Base-by-base conservation (phyloP, 176 grass and related monocot species). In the Lolium multiflorum region DNA sequence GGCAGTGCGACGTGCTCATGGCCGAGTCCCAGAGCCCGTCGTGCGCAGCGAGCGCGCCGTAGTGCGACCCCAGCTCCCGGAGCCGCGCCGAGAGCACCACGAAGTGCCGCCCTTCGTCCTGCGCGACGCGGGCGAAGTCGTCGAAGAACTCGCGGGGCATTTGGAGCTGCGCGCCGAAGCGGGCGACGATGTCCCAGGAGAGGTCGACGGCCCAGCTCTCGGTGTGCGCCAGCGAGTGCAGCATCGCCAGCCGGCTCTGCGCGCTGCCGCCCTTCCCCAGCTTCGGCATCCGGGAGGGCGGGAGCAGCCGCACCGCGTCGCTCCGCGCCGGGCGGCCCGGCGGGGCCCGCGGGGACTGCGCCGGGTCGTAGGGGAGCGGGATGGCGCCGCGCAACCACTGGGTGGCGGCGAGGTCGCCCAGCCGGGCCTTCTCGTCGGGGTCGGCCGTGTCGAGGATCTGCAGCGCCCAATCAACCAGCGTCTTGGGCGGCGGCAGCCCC, bases 181-280 rank as follows among this genome's bases (percentile, higher is more conserved):
- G 91, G 57, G 95, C 93, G 78, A 98, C 81, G 81, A 98, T 93
- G 89, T 98, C 95, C 89, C 92, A 97, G 8, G 95, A 95, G 71
- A 97, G 89, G 85, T 95, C 92, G n/a, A 97, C 94, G 79, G 92
- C 95, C 95, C 95, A 97, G 91, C 95, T 95, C 91, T 97, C 92
- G 56, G 85, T 95, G 90, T 97, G 95, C 82, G 86, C 95, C 41
- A 97, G 95, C 59, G 92, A 91, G 82, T 97, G 95, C 17, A 97
- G 79, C 83, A 97, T 91, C 58, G 95, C 92, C 47, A 91, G 82
- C 71, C 92, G 87, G 76, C 92, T 97, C 76, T 91, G 95, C 76
- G 90, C 84, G 85, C 92, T 95, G 43, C 95, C 95, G 58, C 89
- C 92, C 87, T 89, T 97, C 11, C 95, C 92, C 62, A 98, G 85